Conservation (phyloP, 345 rosid species). For the Zanthoxylum bungeanum region DNA sequence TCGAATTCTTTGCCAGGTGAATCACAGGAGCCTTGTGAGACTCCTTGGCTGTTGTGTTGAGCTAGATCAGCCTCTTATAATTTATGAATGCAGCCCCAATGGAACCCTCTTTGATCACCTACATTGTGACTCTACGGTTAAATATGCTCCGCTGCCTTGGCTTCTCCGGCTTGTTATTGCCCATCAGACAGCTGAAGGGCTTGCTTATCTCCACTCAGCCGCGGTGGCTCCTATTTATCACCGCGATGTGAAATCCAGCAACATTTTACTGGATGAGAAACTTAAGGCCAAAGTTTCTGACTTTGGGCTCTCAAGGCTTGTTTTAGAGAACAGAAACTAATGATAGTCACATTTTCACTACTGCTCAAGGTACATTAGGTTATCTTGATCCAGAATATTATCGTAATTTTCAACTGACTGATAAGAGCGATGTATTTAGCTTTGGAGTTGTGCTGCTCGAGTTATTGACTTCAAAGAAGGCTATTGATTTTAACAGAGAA, state of each 20-base stretch:
- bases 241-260: conserved; percentile 52
- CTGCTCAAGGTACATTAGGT: conserved; percentile 55
- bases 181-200: conserved; percentile 39
- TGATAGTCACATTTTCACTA: conserved; percentile 46
- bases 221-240: conserved; percentile 48
- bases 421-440: conserved; percentile 55
- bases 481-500: conserved; percentile 36
- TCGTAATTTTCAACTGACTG: conserved; percentile 39
- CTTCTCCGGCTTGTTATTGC: conserved; percentile 37
- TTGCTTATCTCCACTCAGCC: conserved; percentile 44
- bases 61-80: conserved; percentile 43
- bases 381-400: conserved; percentile 52
- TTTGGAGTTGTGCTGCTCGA: conserved; percentile 53
- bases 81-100: conserved; percentile 41
- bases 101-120: conserved; percentile 46
- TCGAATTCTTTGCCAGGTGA: conserved; percentile 52
- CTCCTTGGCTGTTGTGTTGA: conserved; percentile 59
- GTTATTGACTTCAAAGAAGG: conserved; percentile 44
- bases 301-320: conserved; percentile 57
- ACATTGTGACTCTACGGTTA: background rate
- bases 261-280: conserved; percentile 46
- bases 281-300: conserved; percentile 46
- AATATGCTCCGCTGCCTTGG: conserved; percentile 27
- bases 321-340: conserved; percentile 18
- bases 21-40: conserved; percentile 45